Evolutionary conservation across 306 rosid genomes (phyloP), one percentile per base, ranked within the genome.

Genomic region (Pueraria montana): DNA sequence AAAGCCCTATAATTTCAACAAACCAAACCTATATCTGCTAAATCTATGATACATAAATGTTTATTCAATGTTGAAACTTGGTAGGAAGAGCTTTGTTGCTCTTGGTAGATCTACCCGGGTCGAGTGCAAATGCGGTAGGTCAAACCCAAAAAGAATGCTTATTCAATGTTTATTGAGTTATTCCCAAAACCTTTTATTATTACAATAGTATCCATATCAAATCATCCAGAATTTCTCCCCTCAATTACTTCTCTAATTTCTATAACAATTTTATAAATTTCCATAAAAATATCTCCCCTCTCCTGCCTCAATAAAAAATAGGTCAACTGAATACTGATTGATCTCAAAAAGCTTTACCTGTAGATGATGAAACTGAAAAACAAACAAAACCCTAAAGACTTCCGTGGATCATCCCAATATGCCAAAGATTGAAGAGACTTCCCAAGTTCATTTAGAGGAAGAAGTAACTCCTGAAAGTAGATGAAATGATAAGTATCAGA

Each of bases 391-490:
- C 86, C 86, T 38, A 74, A 72, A 46, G 99, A 96, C 90, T 92
- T 91, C 88, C 85, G 64, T 3, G 97, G 99, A 81, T 94, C 97
- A 80, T 94, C 97, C 99, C 99, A 96, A 63, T 71, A 58, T 8
- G 89, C 95, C 89, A 96, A 81, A 74, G 97, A 92, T 65, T 74
- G 87, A 84, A 96, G 92, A 70, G 74, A 88, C 79, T 88, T 90
- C 81, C 92, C 80, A 67, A 96, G 84, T 86, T 91, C 91, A 52
- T 74, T 78, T 74, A 96, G 38, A n/a, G 99, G 99, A 84, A 72
- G 85, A 56, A 96, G 93, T 77, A 96, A 77, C 87, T 94, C 98
- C 99, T 96, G 97, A 58, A 83, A 89, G 83, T 70, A 61, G 71
- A 76, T 58, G 75, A 23, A 81, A 80, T 58, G 24, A 23, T 46